phyloP scores from a whole-genome alignment of 73 alveolate species.

The Paramecium caudatum region DNA sequence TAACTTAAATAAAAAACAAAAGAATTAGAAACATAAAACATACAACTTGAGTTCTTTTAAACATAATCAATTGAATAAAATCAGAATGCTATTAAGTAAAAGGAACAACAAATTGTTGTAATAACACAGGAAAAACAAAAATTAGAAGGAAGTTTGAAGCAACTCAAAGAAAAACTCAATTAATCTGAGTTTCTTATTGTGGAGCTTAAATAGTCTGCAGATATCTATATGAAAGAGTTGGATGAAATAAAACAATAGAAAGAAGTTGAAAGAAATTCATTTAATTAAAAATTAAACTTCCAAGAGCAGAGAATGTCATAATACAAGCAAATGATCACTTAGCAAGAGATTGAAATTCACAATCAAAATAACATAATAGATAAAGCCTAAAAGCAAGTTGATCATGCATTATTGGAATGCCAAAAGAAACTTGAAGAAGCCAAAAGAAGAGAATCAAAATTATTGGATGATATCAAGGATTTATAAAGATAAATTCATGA shows the following conservation, averaged over 20 bases:
- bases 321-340: neutral
- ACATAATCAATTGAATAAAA: neutral
- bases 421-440: conserved; percentile 17
- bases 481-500: neutral
- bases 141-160: neutral
- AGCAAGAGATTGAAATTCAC: conserved; percentile 21
- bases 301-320: conserved; percentile 18
- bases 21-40: conserved; percentile 27
- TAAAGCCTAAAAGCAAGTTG: neutral
- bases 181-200: neutral
- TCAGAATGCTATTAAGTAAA: neutral
- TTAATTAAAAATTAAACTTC: neutral
- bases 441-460: neutral
- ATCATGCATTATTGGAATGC: neutral
- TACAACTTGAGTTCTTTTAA: neutral
- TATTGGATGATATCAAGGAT: neutral
- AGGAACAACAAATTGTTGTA: neutral
- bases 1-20: neutral
- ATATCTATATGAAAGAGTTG: conserved; percentile 6
- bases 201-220: neutral
- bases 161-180: neutral
- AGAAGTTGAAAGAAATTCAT: conserved; percentile 9
- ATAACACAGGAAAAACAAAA: neutral
- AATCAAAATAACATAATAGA: conserved; percentile 1
- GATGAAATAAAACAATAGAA: neutral